Evolutionary conservation across 176 grass and related monocot genomes (phyloP), one percentile per base, ranked within the genome.

Genomic region (Calamus simplicifolius): DNA sequence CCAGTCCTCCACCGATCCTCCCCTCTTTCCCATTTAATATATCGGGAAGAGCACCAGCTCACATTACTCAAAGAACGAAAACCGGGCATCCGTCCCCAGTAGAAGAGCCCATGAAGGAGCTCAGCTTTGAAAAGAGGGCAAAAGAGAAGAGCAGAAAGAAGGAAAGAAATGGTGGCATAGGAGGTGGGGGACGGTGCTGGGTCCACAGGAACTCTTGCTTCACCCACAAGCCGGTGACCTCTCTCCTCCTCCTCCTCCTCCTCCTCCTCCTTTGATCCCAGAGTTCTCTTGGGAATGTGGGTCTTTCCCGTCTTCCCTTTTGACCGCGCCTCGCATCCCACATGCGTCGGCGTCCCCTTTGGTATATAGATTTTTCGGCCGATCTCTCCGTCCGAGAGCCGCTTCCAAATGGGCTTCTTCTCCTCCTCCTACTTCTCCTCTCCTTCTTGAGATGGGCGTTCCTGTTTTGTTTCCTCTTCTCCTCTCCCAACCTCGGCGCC

Each of bases 151-250:
- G 5, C 35, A 57, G 29, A 25, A 25, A 70, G 49, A 69, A 69
- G 25, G 48, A 3, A 27, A 54, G 18, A 76, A 68, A 68, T 49
- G 25, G 64, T 56, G 56, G 59, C 53, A 48, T 72, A 59, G 68
- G 73, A 64, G 43, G 29, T 64, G 61, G 54, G 52, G 61, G 54
- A 38, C 63, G 54, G 31, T 79, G 67, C 64, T 79, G 7, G 51
- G 68, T 29, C 63, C 6, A 52, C 7, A 73, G 61, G 56, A 23
- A 59, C 76, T 61, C 64, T 79, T 79, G 52, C 76, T 72, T 79
- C 76, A 58, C 27, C 62, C 50, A 28, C 69, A 61, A 66, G 63
- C 68, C 35, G 35, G 35, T 43, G 35, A 43, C 5, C 8, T 43
- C 35, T 12, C 35, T 12, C 5, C 15, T 51, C 61, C 65, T 19